Evolutionary conservation across 768 basidiomycete genomes (phyloP).

Genomic region (Crassisporium funariophilum): DNA sequence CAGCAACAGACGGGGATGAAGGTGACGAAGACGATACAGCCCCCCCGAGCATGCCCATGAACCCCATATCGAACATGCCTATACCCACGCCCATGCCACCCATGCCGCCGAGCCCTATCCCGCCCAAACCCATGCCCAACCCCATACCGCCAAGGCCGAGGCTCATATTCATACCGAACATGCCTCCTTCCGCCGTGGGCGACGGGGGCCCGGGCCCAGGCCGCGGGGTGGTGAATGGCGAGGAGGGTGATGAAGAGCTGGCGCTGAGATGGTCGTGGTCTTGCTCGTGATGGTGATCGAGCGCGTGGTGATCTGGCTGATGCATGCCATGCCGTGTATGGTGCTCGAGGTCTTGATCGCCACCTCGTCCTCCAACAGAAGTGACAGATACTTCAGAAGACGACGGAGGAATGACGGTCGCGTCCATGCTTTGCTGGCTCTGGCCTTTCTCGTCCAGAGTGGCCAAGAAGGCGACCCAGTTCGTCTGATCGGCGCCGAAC

Average conservation of each 20-base stretch:
- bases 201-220: no score
- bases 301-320: no score
- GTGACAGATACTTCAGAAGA: neutral
- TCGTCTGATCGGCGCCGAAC: neutral
- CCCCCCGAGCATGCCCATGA: conserved; percentile 15
- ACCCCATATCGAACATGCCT: conserved; percentile 29
- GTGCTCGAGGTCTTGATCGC: no score
- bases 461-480: conserved; percentile 15
- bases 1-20: conserved; percentile 1
- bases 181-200: neutral
- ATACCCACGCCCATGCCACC: conserved; percentile 9
- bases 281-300: no score
- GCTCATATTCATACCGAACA: neutral
- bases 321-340: no score
- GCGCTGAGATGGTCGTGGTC: no score
- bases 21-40: conserved; percentile 6
- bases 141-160: neutral
- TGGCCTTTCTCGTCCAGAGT: conserved; percentile 3
- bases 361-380: no score
- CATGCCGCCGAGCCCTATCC: conserved; percentile 4
- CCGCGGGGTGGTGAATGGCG: no score
- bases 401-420: neutral
- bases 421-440: neutral
- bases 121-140: no score
- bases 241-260: no score